A percentile compares a stretch with the other conserved stretches of the same genome.
Conservation (phyloP, 345 rosid genomes). For the Pugionium cornutum region DNA sequence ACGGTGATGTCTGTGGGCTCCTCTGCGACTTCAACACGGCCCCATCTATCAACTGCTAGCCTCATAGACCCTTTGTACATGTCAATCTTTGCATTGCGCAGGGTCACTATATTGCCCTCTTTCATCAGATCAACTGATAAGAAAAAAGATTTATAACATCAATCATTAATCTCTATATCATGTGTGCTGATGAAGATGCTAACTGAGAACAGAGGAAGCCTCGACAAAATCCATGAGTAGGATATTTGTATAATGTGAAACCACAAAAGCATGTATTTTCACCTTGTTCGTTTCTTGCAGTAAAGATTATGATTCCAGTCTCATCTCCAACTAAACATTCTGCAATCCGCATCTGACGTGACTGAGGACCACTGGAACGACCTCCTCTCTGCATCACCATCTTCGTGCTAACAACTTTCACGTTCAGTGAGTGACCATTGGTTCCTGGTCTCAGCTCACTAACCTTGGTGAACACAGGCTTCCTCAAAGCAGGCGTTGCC, state of each 20-base stretch:
- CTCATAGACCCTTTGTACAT: constrained; percentile 85
- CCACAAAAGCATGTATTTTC: background rate
- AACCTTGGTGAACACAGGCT: constrained; percentile 86
- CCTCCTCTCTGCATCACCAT: constrained; percentile 77
- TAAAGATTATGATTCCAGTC: constrained; percentile 83
- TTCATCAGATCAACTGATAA: constrained; percentile 81
- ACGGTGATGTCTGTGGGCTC: constrained; percentile 58
- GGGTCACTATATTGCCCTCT: constrained; percentile 61
- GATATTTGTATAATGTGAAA: background rate
- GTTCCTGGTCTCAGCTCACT: constrained; percentile 93
- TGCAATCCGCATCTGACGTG: constrained; percentile 83
- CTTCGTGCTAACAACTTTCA: constrained; percentile 81
- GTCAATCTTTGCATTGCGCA: constrained; percentile 79
- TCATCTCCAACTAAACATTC: constrained; percentile 96
- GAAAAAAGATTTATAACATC: constrained; percentile 3
- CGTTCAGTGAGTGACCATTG: constrained; percentile 74
- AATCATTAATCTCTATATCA: background rate
- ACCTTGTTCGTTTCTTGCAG: constrained; percentile 98
- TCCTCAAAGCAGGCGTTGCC: constrained; percentile 77
- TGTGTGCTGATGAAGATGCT: background rate
- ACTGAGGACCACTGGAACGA: constrained; percentile 68
- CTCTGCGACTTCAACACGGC: constrained; percentile 55
- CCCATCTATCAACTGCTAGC: constrained; percentile 77
- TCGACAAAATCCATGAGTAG: background rate
- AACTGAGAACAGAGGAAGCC: constrained; percentile 10